Percentiles rank a stretch among this genome's conserved stretches.
phyloP scores from a whole-genome alignment of 768 basidiomycete genomes.

The Dictyophora rubrovolvata region DNA sequence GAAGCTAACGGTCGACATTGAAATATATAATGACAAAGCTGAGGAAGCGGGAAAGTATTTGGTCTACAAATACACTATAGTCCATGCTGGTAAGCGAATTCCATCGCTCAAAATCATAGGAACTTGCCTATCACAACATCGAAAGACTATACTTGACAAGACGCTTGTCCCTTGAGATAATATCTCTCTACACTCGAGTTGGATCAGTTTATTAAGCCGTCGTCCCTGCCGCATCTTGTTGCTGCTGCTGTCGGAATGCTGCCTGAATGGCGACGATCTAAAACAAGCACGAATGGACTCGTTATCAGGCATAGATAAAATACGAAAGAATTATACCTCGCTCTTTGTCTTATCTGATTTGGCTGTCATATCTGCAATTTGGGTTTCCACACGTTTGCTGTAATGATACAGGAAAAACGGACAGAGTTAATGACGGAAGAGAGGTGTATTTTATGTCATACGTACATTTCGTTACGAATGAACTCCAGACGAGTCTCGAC shows the following conservation, averaged over 20 bases:
- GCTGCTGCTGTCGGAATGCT: slow-evolving; percentile 38
- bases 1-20: no score
- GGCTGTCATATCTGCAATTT: slow-evolving; percentile 67
- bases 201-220: not conserved
- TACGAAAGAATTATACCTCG: slow-evolving; percentile 44
- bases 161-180: no score
- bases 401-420: slow-evolving; percentile 8
- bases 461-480: slow-evolving; percentile 81
- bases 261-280: slow-evolving; percentile 64
- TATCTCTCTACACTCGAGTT: no score
- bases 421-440: not conserved
- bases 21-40: no score
- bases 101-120: no score
- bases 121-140: no score
- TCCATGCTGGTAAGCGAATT: no score
- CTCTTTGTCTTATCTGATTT: slow-evolving; percentile 74
- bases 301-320: not conserved
- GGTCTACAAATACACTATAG: no score
- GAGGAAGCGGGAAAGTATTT: no score
- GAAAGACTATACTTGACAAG: no score
- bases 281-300: slow-evolving; percentile 9
- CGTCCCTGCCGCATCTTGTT: slow-evolving; percentile 12
- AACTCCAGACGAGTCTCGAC: slow-evolving; percentile 86
- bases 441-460: slow-evolving; percentile 1
- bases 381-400: slow-evolving; percentile 71